Conservation (phyloP, 306 rosid genomes). For the Prunus persica region Prunus_persica_NCBIv2 NC_034009.1:5633501-5634000, state of each 20-base stretch:
- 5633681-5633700: neutral
- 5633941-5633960: neutral
- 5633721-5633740: neutral
- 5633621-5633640: neutral
- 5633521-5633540: slow-evolving; percentile 37
- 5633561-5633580: slow-evolving; percentile 37
- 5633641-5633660: neutral
- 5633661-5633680: neutral
- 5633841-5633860: neutral
- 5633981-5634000: neutral
- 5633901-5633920: neutral
- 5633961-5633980: neutral
- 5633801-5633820: neutral
- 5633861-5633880: neutral
- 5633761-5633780: neutral
- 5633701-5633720: no score
- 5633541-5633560: slow-evolving; percentile 24
- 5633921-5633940: neutral
- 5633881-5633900: neutral
- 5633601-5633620: neutral
- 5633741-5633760: neutral
- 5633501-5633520: slow-evolving; percentile 38
- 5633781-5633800: neutral
- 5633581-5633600: slow-evolving; percentile 19
- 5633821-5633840: neutral